Percentiles rank a stretch among this genome's conserved stretches.
Conservation (phyloP, 495 filamentous ascomycete species). For the Terfezia claveryi region DNA sequence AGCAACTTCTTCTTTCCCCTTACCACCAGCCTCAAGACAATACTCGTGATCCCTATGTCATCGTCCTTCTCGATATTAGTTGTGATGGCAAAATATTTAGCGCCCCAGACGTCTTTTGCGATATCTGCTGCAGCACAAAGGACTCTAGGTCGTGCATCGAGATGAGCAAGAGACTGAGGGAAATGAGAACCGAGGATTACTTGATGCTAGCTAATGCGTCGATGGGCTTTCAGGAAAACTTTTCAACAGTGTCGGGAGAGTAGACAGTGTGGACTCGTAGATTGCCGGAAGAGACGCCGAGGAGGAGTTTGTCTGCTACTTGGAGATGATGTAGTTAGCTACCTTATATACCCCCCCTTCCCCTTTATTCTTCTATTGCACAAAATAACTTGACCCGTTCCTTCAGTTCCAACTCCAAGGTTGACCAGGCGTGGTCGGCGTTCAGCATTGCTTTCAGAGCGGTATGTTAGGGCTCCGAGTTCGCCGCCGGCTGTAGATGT, state of each 20-base stretch:
- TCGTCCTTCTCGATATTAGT: conserved; percentile 84
- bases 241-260: conserved; percentile 37
- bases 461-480: no score
- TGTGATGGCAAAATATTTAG: conserved; percentile 72
- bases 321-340: conserved; percentile 6
- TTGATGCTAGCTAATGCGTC: conserved; percentile 91
- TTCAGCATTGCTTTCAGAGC: conserved; percentile 52
- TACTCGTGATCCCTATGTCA: conserved; percentile 64
- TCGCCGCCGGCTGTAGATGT: no score
- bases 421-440: conserved; percentile 84
- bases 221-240: conserved; percentile 70
- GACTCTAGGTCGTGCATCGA: conserved; percentile 71
- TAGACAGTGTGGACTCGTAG: conserved; percentile 83
- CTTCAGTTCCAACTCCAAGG: conserved; percentile 83
- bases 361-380: no score
- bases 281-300: conserved; percentile 72
- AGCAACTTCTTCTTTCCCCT: conserved; percentile 76
- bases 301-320: conserved; percentile 64
- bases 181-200: conserved; percentile 74
- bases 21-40: conserved; percentile 74
- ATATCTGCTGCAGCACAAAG: conserved; percentile 56
- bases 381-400: conserved; percentile 51
- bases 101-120: conserved; percentile 65
- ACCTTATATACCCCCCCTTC: neutral
- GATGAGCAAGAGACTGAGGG: conserved; percentile 68